phyloP scores from a whole-genome alignment of 352 stramenopile species.

The Globisporangium nagaii region DNA sequence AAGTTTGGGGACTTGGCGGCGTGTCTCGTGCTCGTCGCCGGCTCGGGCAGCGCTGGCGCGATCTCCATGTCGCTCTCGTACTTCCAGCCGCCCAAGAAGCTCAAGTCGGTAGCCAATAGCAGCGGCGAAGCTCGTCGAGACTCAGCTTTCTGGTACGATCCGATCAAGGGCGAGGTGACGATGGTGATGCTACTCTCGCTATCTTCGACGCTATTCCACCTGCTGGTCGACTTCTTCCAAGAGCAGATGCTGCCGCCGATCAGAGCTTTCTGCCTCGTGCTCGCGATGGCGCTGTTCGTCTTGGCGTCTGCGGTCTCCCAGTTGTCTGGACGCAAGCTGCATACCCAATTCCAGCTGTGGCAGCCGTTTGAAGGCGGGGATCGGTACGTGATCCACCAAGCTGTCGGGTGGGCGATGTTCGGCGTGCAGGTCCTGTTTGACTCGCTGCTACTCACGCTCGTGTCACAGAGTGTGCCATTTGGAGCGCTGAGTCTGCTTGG shows the following conservation, averaged over 20 bases:
- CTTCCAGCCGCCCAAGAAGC: constrained; percentile 14
- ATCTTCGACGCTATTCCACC: constrained; percentile 28
- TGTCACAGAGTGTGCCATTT: constrained; percentile 15
- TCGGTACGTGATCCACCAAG: constrained; percentile 41
- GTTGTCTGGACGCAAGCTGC: constrained; percentile 21
- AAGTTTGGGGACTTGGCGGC: constrained; percentile 19
- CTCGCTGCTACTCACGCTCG: constrained; percentile 27
- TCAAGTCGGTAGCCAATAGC: not conserved
- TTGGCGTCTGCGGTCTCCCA: constrained; percentile 29
- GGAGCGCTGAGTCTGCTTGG: constrained; percentile 30
- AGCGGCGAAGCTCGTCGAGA: not conserved
- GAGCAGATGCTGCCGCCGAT: constrained; percentile 12
- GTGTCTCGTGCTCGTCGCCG: constrained; percentile 29
- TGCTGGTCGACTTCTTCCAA: constrained; percentile 33
- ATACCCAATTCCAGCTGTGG: constrained; percentile 24
- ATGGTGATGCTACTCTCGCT: constrained; percentile 38
- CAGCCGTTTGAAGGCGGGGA: constrained; percentile 48
- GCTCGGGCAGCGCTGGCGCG: constrained; percentile 16
- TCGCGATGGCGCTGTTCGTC: constrained; percentile 23
- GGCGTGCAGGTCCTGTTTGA: constrained; percentile 47
- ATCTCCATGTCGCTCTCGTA: constrained; percentile 33
- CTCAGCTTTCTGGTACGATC: not conserved
- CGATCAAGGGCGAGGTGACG: constrained; percentile 22
- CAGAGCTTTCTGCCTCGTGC: constrained; percentile 10
- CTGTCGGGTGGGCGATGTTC: constrained; percentile 47